Base-by-base conservation (phyloP, 352 stramenopile species). In the Phytophthora ramorum region DNA sequence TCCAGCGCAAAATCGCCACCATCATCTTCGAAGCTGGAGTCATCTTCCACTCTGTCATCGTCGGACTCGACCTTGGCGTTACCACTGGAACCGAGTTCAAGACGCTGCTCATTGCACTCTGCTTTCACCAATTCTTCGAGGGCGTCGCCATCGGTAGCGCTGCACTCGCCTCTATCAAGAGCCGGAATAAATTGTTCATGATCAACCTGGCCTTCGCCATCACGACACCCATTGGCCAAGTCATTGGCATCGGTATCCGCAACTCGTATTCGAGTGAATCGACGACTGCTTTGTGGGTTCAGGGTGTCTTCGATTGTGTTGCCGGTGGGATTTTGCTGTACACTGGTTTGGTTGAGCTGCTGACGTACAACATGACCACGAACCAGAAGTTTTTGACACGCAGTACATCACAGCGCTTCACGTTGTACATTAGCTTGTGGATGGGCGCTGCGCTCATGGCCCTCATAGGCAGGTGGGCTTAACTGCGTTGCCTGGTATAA, bases 61-160 rank as follows among this genome's bases (percentile, higher is more conserved):
- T 94, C n/a, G 85, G 85, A 9, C 22, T 92, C 8, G 73, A 91
- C 43, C 67, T 94, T 4, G 81, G 83, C 1, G 73, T 92, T 24
- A 78, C 79, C 5, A 60, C 58, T 2, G 70, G 77, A 6, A 35
- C 69, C 1, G 63, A 79, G 14, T 91, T 91, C 65, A 75, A 77
- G 40, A 85, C 82, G n/a, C 76, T 92, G 14, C 53, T 94, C 7
- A 75, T 57, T 3, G 85, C 83, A 4, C 68, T 92, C 16, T 79
- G 79, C 44, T 90, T 94, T 58, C 82, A 91, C 57, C 83, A 92
- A 65, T 91, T 94, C 49, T 92, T 92, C 54, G 81, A 91, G 48
- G 85, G 81, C 37, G 65, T 92, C 47, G 78, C 81, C 3, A 64
- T 92, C 20, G 73, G 83, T 19, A 76, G 68, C 26, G 78, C 64